Percentiles rank a stretch among this genome's conserved stretches.
Conservation (phyloP, 345 rosid species). For the Citrus australasica region DNA sequence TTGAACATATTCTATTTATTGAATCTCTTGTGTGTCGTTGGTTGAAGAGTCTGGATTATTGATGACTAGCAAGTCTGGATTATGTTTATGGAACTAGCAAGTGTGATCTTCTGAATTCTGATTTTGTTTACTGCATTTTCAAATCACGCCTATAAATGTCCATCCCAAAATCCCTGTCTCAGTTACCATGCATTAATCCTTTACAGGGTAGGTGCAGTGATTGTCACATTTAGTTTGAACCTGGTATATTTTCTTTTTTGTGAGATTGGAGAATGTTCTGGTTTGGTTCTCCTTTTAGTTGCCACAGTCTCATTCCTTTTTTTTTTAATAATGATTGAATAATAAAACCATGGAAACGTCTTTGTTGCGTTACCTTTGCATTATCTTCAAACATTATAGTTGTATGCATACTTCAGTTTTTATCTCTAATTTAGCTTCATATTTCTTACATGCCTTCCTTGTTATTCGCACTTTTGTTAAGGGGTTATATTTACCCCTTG, state of each 20-base stretch:
- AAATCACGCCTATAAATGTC: not conserved
- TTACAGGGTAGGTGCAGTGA: slow-evolving; percentile 40
- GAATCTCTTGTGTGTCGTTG: not conserved
- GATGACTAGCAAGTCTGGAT: not conserved
- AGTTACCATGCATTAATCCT: slow-evolving; percentile 26
- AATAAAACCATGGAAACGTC: slow-evolving; percentile 12
- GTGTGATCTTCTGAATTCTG: not conserved
- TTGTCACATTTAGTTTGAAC: slow-evolving; percentile 41
- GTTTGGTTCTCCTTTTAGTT: slow-evolving; percentile 22
- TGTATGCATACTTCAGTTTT: slow-evolving; percentile 8
- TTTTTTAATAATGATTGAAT: slow-evolving; percentile 10
- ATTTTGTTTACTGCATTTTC: not conserved
- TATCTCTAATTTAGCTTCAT: slow-evolving; percentile 10
- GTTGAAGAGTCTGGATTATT: not conserved
- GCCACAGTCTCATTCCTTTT: slow-evolving; percentile 8
- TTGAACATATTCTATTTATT: not conserved
- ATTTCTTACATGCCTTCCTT: slow-evolving; percentile 12
- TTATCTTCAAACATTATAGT: slow-evolving; percentile 19
- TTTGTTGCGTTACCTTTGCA: slow-evolving; percentile 7
- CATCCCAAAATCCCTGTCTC: slow-evolving; percentile 6
- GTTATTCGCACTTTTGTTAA: slow-evolving; percentile 9
- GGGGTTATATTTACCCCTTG: slow-evolving; percentile 13
- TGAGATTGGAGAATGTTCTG: slow-evolving; percentile 32
- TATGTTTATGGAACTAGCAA: not conserved
- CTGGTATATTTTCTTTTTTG: slow-evolving; percentile 19